These are phyloP conservation scores for Leccinum subspadiceum DNA, from an alignment of 1,284 basidiomycete species.

Conservation along the genomic window DNA sequence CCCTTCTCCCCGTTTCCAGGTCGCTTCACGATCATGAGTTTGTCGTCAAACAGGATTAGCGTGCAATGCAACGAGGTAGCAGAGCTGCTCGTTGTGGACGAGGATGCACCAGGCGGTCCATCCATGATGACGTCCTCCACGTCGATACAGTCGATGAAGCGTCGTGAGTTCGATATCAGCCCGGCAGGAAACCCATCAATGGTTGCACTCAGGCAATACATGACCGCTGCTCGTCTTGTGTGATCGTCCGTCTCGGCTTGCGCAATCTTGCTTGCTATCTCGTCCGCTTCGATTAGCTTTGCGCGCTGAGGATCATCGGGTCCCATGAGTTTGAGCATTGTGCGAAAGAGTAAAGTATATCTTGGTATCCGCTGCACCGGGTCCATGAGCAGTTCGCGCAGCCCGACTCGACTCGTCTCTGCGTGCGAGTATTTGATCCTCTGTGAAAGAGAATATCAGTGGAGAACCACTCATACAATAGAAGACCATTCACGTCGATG, in stretches of 20 bases:
- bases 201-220: conserved; percentile 83
- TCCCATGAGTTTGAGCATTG: conserved; percentile 86
- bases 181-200: conserved; percentile 91
- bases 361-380: conserved; percentile 99
- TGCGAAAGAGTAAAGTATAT: conserved; percentile 91
- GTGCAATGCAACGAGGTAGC: conserved; percentile 72
- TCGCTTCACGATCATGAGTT: conserved; percentile 89
- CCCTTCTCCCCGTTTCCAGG: conserved; percentile 71
- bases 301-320: conserved; percentile 75
- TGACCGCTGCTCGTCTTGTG: conserved; percentile 84
- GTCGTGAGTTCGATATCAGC: conserved; percentile 81
- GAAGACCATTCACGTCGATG: conserved; percentile 66
- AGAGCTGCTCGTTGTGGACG: conserved; percentile 41
- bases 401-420: conserved; percentile 83
- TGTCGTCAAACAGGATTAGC: conserved; percentile 94
- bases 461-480: conserved; percentile 5
- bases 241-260: conserved; percentile 90
- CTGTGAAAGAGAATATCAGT: conserved; percentile 40
- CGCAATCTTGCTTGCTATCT: conserved; percentile 89
- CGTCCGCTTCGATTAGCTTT: conserved; percentile 83
- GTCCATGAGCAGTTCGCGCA: conserved; percentile 95
- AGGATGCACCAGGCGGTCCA: conserved; percentile 39
- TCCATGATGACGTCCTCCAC: conserved; percentile 80
- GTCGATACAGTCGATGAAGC: conserved; percentile 92
- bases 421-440: conserved; percentile 86